Evolutionary conservation across 2,329 filamentous ascomycete species (phyloP), one percentile per base, ranked within the genome.

Genomic region (Penicillium verrucosum): DNA sequence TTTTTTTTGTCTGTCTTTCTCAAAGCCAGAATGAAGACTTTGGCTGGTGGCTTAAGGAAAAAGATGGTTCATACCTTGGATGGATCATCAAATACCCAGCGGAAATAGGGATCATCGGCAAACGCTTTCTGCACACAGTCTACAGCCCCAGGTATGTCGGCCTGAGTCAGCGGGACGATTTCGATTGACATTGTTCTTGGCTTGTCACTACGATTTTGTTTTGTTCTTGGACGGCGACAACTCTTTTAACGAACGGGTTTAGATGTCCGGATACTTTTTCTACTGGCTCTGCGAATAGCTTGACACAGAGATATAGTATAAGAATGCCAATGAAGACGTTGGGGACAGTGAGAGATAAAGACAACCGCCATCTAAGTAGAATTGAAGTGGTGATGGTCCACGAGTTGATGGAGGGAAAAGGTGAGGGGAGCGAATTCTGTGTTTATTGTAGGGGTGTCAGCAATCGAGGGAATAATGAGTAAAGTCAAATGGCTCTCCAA

Each of bases 121-220:
- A 89, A 89, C 0, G 85, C 85, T 64, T 82, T 77, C 65, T 89
- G 87, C 46, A 89, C 85, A 43, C 84, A 86, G 38, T 82, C 79
- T 49, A 89, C 82, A 23, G 84, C 85, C 8, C 81, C 83, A 27
- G 85, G 80, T 51, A 89, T 88, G 62, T 89, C 86, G 47, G 70
- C 67, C 62, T 83, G 77, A 1, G 78, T 79, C 65, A 89, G 80
- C 9, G 76, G 78, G 5, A 78, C 74, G 56, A 89, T 80, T 59
- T 81, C 70, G 67, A 88, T 81, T 5, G 74, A 65, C 81, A 83
- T 83, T 42, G 40, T 16, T 43, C 21, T 41, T 56, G 54, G 48
- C 36, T 54, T 60, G 58, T 54, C 54, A 60, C 64, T 66, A 66
- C 59, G 48, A 44, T 55, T 56, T 61, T 12, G 30, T 47, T 55